phyloP scores from a whole-genome alignment of 2,329 filamentous ascomycete species.

The Neurospora sp. region DNA sequence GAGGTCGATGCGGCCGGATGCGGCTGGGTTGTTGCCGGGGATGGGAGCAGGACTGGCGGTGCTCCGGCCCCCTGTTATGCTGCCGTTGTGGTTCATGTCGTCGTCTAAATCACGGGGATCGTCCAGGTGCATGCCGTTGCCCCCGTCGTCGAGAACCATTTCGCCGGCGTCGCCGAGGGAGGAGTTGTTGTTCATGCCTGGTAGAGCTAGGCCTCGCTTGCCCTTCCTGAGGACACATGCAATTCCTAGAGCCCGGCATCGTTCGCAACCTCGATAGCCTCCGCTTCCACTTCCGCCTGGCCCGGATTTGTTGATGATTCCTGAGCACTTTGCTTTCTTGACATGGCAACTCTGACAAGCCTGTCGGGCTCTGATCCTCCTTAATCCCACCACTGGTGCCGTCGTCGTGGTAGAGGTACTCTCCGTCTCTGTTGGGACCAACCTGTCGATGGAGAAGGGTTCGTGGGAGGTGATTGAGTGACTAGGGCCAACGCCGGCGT shows the following conservation, averaged over 20 bases:
- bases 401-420: constrained; percentile 19
- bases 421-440: constrained; percentile 12
- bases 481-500: constrained; percentile 11
- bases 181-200: neutral
- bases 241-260: constrained; percentile 41
- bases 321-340: constrained; percentile 48
- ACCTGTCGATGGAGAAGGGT: neutral
- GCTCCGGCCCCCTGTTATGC: neutral
- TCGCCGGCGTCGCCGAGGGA: constrained; percentile 15
- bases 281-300: neutral
- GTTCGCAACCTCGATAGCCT: constrained; percentile 29
- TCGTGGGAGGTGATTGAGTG: constrained; percentile 15
- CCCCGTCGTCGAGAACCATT: constrained; percentile 6
- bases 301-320: constrained; percentile 36
- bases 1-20: constrained; percentile 15
- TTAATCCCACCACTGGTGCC: constrained; percentile 32
- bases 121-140: constrained; percentile 11
- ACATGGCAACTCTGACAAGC: constrained; percentile 50
- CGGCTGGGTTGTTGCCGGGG: constrained; percentile 5
- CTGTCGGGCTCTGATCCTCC: constrained; percentile 45
- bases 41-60: constrained; percentile 11
- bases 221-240: constrained; percentile 46
- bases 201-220: constrained; percentile 27
- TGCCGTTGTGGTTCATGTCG: constrained; percentile 14
- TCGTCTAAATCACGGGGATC: constrained; percentile 13